Base-by-base conservation (phyloP, 2,329 filamentous ascomycete genomes). In the Apiospora marii region DNA sequence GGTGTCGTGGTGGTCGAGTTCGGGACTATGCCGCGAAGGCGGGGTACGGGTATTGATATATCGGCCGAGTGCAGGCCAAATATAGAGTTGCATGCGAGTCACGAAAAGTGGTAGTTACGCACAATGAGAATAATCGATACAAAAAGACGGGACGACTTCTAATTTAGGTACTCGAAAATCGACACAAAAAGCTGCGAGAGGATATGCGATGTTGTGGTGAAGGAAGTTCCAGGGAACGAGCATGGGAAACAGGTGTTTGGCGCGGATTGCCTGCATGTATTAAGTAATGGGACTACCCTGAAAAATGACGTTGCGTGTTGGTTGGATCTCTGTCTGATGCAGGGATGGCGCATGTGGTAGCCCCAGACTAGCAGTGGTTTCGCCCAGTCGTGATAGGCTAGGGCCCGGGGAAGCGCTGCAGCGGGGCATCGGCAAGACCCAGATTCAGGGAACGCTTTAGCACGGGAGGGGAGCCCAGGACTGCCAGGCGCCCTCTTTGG, bases 291-390 rank as follows among this genome's bases (percentile, higher is more conserved):
- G 58, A 41, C 30, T 64, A 64, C 58, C 53, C 53, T 61, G 53
- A n/a, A n/a, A 61, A 64, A 64, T 64, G 58, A 64, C 58, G 58
- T 64, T 22, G 34, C 58, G n/a, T 41, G 58, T 64, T 41, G 58
- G 58, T 64, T 41, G 34, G 34, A 24, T 13, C 8, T 41, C 37
- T 41, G 49, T 51, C n/a, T 49, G 8, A 24, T 49, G n/a, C 12
- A 49, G 22, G n/a, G 16, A 24, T n/a, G 49, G n/a, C 24, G 12
- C 58, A 13, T 41, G 58, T 13, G 34, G 30, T 34, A 37, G 16
- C 53, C 34, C 19, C 53, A 61, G 34, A 27, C 53, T 61, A 61
- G 5, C 30, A 22, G 14, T 16, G 16, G 19, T 37, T 22, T 30
- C 53, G 53, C 53, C 16, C 3, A 10, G 4, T 22, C 53, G 16